A percentile compares a stretch with the other conserved stretches of the same genome.
Evolutionary conservation across 2,329 filamentous ascomycete species (phyloP).

Genomic region (Apiospora rasikravindrae): DNA sequence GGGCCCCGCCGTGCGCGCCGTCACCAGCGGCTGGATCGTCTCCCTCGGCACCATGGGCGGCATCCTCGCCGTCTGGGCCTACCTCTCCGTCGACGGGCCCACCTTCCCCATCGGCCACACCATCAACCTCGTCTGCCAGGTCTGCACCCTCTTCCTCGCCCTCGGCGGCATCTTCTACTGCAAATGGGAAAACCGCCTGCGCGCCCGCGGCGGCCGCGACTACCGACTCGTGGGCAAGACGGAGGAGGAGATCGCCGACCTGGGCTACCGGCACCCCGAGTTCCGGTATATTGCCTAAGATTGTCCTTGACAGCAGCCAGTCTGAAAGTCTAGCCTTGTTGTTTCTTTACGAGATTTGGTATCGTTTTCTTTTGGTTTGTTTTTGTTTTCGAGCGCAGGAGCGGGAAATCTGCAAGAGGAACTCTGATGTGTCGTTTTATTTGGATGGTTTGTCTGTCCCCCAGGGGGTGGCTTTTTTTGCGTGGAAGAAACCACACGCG

Average conservation of each 20-base stretch:
- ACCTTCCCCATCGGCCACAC: conserved; percentile 56
- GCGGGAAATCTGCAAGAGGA: neutral
- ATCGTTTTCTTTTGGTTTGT: neutral
- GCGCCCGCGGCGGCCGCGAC: conserved; percentile 54
- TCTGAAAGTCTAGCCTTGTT: neutral
- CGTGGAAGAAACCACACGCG: neutral
- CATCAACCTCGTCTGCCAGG: conserved; percentile 61
- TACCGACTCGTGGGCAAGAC: conserved; percentile 53
- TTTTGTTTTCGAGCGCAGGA: neutral
- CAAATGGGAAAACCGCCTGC: conserved; percentile 56
- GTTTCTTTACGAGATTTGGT: neutral
- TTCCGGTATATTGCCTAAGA: conserved; percentile 59
- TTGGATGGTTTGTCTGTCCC: neutral
- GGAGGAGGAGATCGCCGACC: conserved; percentile 49
- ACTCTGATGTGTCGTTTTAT: neutral
- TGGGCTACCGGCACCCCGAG: conserved; percentile 60
- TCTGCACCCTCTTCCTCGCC: conserved; percentile 49
- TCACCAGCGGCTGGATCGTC: conserved; percentile 60
- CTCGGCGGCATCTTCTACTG: conserved; percentile 57
- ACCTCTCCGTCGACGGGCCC: conserved; percentile 51
- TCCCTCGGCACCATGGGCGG: conserved; percentile 61
- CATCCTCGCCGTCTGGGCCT: conserved; percentile 62
- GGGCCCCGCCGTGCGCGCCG: conserved; percentile 60
- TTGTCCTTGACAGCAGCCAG: neutral
- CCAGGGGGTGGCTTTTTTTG: neutral